Evolutionary conservation across 768 basidiomycete species (phyloP), one percentile per base, ranked within the genome.

Genomic region (Fomitopsis pulvina): DNA sequence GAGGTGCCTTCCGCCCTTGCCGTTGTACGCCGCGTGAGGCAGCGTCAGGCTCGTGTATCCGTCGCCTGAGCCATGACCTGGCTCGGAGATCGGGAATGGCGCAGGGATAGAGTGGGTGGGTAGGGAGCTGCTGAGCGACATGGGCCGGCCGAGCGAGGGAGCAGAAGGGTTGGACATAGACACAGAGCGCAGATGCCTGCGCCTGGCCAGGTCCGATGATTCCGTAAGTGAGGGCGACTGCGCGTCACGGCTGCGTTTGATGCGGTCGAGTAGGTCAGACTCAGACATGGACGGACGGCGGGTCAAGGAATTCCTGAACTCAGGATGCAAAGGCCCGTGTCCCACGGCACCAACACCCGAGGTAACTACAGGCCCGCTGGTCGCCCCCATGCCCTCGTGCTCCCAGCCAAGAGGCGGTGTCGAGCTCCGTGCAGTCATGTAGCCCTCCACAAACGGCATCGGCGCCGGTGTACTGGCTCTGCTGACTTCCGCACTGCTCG

Each of bases 21-120:
- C 69, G n/a, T 58, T 59, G 55, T 74, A 74, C 1, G 67, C 68
- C 1, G 76, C 75, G 20, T 68, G 68, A 2, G 77, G 75, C 2
- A 78, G 64, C 0, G 71, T 65, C 28, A 78, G 68, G 21, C 69
- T 67, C 1, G 72, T 73, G 56, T 70, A 72, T 5, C 69, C 69
- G 40, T 57, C 53, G 1, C 52, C 41, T 2, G 62, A 27, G 29
- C 43, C 41, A 0, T 50, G 53, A 3, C 51, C 39, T 2, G 57
- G 42, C 4, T 57, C 41, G 11, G 59, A 55, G 16, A 56, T 48
- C 0, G 66, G 60, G 10, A 65, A 57, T 12, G 67, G 68, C 2
- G 63, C 54, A 4, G 70, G 70, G 18, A 72, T 59, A 20, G 53
- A 20, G 44, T 58, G 58, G 9, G 59, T 60, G 32, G 58, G 61